Conservation (phyloP, 345 rosid species). For the Gossypium anomalum region DNA sequence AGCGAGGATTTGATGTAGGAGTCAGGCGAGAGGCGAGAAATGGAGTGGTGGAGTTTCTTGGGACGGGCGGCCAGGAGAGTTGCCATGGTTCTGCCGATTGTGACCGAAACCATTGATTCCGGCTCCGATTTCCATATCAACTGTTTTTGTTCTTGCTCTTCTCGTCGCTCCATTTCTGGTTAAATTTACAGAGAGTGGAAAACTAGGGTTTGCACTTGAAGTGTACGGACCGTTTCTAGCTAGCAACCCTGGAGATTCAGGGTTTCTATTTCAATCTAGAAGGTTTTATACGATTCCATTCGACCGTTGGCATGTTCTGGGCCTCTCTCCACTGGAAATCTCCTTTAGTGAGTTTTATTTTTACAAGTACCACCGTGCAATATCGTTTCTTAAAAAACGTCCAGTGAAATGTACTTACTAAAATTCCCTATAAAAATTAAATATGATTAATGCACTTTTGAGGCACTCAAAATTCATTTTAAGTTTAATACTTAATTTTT, state of each 20-base stretch:
- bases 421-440: too few relatives aligned
- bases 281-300: background rate
- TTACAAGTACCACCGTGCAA: too few relatives aligned
- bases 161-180: constrained; percentile 23
- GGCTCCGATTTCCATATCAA: constrained; percentile 43
- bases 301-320: background rate
- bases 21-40: constrained; percentile 43
- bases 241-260: background rate
- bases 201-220: background rate
- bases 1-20: constrained; percentile 34
- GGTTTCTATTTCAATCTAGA: background rate
- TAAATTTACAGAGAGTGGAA: too few relatives aligned
- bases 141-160: constrained; percentile 23
- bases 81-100: constrained; percentile 56
- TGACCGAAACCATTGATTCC: constrained; percentile 54
- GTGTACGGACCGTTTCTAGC: background rate
- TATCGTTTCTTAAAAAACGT: too few relatives aligned
- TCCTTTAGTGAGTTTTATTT: too few relatives aligned
- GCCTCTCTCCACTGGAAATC: background rate
- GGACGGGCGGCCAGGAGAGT: constrained; percentile 62
- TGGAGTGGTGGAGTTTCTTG: constrained; percentile 56
- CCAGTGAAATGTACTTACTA: too few relatives aligned
- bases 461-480: too few relatives aligned
- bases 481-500: too few relatives aligned
- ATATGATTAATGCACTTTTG: too few relatives aligned